Evolutionary conservation across 2,329 filamentous ascomycete species (phyloP).

Genomic region (Paracoccidioides lutzii): DNA sequence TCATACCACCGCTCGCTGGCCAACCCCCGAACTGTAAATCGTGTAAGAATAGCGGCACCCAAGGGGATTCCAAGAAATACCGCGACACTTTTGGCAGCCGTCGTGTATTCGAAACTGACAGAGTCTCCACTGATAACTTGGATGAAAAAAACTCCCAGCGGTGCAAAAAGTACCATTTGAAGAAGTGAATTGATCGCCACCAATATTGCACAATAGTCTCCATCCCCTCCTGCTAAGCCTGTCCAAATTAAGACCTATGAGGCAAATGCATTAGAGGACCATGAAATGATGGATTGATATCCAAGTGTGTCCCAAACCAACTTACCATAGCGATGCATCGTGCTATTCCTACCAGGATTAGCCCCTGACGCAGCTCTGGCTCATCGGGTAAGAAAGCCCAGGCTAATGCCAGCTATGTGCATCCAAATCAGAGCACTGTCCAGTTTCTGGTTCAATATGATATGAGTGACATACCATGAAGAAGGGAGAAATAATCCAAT

Average conservation of each 20-base stretch:
- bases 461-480: slow-evolving; percentile 50
- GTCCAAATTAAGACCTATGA: slow-evolving; percentile 59
- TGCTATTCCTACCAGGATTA: slow-evolving; percentile 72
- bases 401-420: slow-evolving; percentile 33
- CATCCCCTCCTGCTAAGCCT: slow-evolving; percentile 59
- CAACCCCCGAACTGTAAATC: slow-evolving; percentile 46
- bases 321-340: slow-evolving; percentile 78
- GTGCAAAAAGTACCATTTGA: slow-evolving; percentile 61
- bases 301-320: background rate
- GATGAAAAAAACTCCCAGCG: slow-evolving; percentile 57
- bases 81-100: slow-evolving; percentile 66
- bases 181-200: slow-evolving; percentile 64
- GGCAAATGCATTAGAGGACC: no score
- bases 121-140: slow-evolving; percentile 47
- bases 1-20: slow-evolving; percentile 52
- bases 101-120: slow-evolving; percentile 44
- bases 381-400: slow-evolving; percentile 44
- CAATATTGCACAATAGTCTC: slow-evolving; percentile 70
- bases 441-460: background rate
- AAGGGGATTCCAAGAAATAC: slow-evolving; percentile 79
- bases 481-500: slow-evolving; percentile 73
- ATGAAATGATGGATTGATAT: background rate
- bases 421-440: no score
- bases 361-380: slow-evolving; percentile 43
- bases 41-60: slow-evolving; percentile 63